Base-by-base conservation (phyloP, 495 filamentous ascomycete genomes). In the Astrocystis sublimbata region DNA sequence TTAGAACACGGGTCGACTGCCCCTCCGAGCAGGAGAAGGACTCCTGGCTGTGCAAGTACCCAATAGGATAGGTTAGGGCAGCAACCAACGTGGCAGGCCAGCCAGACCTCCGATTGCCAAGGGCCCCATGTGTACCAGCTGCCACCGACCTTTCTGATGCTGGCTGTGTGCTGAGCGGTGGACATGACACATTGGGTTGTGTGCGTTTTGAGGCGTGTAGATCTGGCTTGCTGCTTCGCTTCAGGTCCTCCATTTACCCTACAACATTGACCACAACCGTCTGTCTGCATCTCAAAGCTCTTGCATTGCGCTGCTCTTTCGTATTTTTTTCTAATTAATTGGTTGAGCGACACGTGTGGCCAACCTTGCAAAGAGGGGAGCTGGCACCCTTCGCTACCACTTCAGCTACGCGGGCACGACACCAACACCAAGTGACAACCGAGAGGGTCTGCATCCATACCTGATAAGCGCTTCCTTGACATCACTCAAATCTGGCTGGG, bases 41-140 rank as follows among this genome's bases (percentile, higher is more conserved):
- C n/a, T n/a, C 33, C 41, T 36, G 56, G 17, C 43, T 15, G 56
- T 57, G 21, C 31, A 41, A 51, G 45, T 60, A n/a, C n/a, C n/a
- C n/a, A n/a, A n/a, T n/a, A n/a, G n/a, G n/a, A n/a, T n/a, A n/a
- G n/a, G n/a, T n/a, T n/a, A 60, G 45, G 58, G 58, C 58, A 62
- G 55, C 60, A 56, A 40, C 23, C 60, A 56, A 62, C 60, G 60
- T 62, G 60, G 60, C 60, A 56, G 38, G 28, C 30, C 13, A 55
- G 60, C 50, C 60, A 56, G 38, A 38, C 30, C 13, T 50, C 36
- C 40, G 28, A 35, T 40, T 53, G 45, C 31, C 47, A 41, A 35
- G 56, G 41, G 36, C 19, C 28, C 58, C 49, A 56, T 56, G 23
- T 42, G 53, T 43, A 24, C 49, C 36, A 21, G 43, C 38, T 45